phyloP scores from a whole-genome alignment of 2,329 filamentous ascomycete genomes.

The Aspergillus fischeri region DNA sequence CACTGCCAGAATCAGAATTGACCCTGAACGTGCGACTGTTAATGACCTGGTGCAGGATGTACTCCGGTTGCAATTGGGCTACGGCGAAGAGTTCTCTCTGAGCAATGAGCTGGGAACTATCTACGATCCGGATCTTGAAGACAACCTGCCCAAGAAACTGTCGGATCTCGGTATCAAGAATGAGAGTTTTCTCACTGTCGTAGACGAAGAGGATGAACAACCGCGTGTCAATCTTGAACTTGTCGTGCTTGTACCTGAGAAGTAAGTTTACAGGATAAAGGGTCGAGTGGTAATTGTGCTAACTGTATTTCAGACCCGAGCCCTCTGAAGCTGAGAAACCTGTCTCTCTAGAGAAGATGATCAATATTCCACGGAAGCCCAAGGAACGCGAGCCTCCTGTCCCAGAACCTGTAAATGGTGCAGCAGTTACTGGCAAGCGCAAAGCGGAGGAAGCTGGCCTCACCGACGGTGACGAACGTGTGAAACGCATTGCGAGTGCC shows the following conservation, averaged over 20 bases:
- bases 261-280: slow-evolving; percentile 17
- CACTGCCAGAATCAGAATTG: slow-evolving; percentile 63
- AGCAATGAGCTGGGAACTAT: slow-evolving; percentile 71
- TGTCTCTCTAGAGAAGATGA: slow-evolving; percentile 35
- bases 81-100: slow-evolving; percentile 75
- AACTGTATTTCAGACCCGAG: slow-evolving; percentile 20
- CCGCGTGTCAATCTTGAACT: slow-evolving; percentile 78
- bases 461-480: slow-evolving; percentile 38
- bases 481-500: slow-evolving; percentile 34
- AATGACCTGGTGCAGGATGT: slow-evolving; percentile 74
- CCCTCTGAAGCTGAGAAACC: slow-evolving; percentile 36
- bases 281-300: slow-evolving; percentile 3
- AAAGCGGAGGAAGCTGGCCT: slow-evolving; percentile 45
- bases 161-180: slow-evolving; percentile 69
- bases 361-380: slow-evolving; percentile 48
- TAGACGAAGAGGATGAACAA: slow-evolving; percentile 67
- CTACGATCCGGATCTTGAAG: slow-evolving; percentile 84
- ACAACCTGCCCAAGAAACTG: slow-evolving; percentile 78
- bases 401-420: slow-evolving; percentile 28
- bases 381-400: slow-evolving; percentile 31
- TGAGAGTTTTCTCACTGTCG: slow-evolving; percentile 74
- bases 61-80: slow-evolving; percentile 66
- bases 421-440: slow-evolving; percentile 28
- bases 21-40: slow-evolving; percentile 69
- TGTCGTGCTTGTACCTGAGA: slow-evolving; percentile 35